Conservation (phyloP, 805 yeast species). For the Yarrowia sp. region DNA sequence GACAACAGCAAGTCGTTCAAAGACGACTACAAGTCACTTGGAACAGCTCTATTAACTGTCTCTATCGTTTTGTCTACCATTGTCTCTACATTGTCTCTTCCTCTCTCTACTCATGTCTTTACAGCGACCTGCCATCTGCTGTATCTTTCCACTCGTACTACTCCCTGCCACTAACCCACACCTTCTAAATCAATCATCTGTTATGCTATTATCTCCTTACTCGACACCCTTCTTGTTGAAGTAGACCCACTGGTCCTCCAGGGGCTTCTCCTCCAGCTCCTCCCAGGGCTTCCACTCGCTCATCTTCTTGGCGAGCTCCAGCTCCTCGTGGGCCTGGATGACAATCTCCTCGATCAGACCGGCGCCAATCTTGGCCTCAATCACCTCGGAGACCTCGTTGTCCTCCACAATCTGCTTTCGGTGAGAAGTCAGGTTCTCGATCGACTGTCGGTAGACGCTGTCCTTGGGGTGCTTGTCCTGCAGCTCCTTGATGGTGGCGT, state of each 20-base stretch:
- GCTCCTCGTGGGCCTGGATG: conserved; percentile 81
- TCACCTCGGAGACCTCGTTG: conserved; percentile 58
- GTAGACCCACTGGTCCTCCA: conserved; percentile 80
- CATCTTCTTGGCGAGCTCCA: conserved; percentile 61
- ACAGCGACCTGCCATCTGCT: too few relatives aligned
- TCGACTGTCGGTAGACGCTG: conserved; percentile 74
- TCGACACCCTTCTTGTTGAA: conserved; percentile 54
- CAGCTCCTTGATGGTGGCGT: conserved; percentile 61
- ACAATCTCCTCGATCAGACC: conserved; percentile 82
- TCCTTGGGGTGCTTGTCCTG: conserved; percentile 62
- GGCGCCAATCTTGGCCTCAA: conserved; percentile 72
- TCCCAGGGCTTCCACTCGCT: conserved; percentile 76
- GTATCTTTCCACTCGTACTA: too few relatives aligned
- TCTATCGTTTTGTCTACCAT: too few relatives aligned
- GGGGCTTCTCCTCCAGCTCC: conserved; percentile 73
- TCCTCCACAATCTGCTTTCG: conserved; percentile 65
- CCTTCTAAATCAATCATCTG: neutral
- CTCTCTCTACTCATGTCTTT: too few relatives aligned
- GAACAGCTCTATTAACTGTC: too few relatives aligned
- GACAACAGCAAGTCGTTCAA: too few relatives aligned
- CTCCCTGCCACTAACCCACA: neutral
- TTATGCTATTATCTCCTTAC: neutral
- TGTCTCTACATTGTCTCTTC: too few relatives aligned
- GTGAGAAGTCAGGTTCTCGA: conserved; percentile 66
- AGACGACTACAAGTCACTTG: too few relatives aligned